phyloP scores from a whole-genome alignment of 371 early-diverging fungal genomes.

The Parasitella parasitica region DNA sequence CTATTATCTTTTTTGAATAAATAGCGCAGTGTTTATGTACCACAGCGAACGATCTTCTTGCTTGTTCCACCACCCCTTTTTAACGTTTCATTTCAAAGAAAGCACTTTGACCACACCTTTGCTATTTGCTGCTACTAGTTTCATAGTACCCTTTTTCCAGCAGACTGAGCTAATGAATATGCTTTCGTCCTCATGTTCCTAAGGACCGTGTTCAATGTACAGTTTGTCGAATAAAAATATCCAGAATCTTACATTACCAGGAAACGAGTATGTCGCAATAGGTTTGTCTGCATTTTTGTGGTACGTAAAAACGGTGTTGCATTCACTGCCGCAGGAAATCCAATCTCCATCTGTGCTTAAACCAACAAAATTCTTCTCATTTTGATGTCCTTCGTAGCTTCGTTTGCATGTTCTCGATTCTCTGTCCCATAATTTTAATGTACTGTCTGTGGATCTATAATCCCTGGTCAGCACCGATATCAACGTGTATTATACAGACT shows the following conservation, averaged over 20 bases:
- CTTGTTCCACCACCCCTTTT: background rate
- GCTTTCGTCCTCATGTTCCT: slow-evolving; percentile 48
- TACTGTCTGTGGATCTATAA: slow-evolving; percentile 81
- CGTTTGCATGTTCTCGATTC: slow-evolving; percentile 53
- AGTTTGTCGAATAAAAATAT: background rate
- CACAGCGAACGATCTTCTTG: background rate
- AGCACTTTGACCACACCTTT: slow-evolving; percentile 85
- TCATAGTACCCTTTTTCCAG: slow-evolving; percentile 79
- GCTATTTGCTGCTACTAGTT: slow-evolving; percentile 85
- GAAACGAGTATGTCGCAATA: slow-evolving; percentile 73
- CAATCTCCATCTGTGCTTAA: slow-evolving; percentile 76
- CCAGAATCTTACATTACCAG: slow-evolving; percentile 44
- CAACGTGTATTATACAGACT: no score
- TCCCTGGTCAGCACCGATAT: background rate
- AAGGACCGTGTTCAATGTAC: background rate
- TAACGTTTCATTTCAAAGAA: slow-evolving; percentile 11
- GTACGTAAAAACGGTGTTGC: slow-evolving; percentile 83
- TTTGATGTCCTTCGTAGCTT: slow-evolving; percentile 81
- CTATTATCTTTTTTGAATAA: background rate
- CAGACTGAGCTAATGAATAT: slow-evolving; percentile 88
- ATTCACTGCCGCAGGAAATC: slow-evolving; percentile 92
- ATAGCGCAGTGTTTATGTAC: background rate
- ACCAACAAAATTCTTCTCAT: slow-evolving; percentile 96
- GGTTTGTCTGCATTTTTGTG: slow-evolving; percentile 71
- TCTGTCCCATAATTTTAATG: slow-evolving; percentile 82